Conservation (phyloP, 2,329 filamentous ascomycete genomes). For the Xylariaceae sp. region DNA sequence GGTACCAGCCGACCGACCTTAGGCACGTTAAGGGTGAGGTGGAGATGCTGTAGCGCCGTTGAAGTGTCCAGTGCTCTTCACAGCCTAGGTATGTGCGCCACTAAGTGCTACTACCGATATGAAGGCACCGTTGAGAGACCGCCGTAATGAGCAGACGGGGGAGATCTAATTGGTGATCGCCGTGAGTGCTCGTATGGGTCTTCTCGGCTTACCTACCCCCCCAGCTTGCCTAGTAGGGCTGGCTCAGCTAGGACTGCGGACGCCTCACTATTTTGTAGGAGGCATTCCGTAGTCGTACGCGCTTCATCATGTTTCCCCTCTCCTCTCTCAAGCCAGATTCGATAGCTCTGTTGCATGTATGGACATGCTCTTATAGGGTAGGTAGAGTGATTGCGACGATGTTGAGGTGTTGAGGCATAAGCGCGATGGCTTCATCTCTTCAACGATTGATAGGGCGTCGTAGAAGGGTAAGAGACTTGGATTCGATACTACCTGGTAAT, state of each 20-base stretch:
- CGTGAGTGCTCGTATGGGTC: conserved; percentile 1
- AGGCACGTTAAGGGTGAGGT: conserved; percentile 1
- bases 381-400: background rate
- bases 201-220: conserved; percentile 4
- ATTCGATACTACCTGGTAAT: background rate
- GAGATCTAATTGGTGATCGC: background rate
- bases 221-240: conserved; percentile 16
- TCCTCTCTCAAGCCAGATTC: background rate
- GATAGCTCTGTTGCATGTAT: background rate
- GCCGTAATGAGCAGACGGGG: conserved; percentile 1
- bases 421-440: background rate
- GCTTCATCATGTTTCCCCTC: background rate
- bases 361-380: background rate
- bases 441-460: background rate
- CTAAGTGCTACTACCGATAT: background rate
- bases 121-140: background rate
- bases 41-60: conserved; percentile 1
- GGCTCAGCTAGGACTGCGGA: conserved; percentile 18
- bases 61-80: conserved; percentile 7
- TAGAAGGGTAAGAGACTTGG: background rate
- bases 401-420: background rate
- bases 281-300: background rate
- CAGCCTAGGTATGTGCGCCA: background rate
- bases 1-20: background rate
- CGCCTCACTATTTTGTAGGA: conserved; percentile 7